Conservation (phyloP, 1,139 yeast species). For the Arxiozyma slooffiae region DNA sequence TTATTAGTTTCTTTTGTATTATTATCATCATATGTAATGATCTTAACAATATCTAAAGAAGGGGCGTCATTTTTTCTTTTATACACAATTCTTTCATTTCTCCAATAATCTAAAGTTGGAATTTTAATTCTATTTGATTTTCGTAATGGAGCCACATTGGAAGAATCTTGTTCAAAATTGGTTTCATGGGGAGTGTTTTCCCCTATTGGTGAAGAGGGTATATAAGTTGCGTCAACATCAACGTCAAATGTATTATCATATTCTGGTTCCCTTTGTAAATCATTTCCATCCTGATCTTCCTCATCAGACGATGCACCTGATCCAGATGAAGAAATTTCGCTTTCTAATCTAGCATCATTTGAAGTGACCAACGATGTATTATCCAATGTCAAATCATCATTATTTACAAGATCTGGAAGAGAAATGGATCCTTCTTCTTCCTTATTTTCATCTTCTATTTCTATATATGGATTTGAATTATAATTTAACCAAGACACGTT, state of each 20-base stretch:
- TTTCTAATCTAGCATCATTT: slow-evolving; percentile 27
- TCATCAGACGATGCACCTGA: neutral
- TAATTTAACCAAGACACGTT: neutral
- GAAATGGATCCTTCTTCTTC: slow-evolving; percentile 9
- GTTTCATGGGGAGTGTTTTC: neutral
- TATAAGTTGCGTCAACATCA: slow-evolving; percentile 9
- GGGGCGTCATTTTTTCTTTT: slow-evolving; percentile 42
- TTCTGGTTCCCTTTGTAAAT: neutral
- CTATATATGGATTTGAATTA: slow-evolving; percentile 9
- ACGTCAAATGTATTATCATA: slow-evolving; percentile 1
- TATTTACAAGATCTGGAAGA: slow-evolving; percentile 26
- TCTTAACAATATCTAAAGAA: slow-evolving; percentile 51
- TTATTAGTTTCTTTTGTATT: neutral
- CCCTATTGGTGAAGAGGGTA: slow-evolving; percentile 6
- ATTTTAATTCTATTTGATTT: slow-evolving; percentile 56
- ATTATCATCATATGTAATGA: slow-evolving; percentile 37
- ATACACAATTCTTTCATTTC: slow-evolving; percentile 67
- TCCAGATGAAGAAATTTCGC: slow-evolving; percentile 11
- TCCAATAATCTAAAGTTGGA: slow-evolving; percentile 77
- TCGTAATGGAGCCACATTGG: slow-evolving; percentile 25
- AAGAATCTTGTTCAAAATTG: neutral
- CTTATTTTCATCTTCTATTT: neutral
- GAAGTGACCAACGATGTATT: slow-evolving; percentile 25
- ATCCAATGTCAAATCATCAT: slow-evolving; percentile 24
- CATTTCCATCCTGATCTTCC: neutral